Base-by-base conservation (phyloP, 805 yeast genomes). In the Saccharomyces mikatae region DNA sequence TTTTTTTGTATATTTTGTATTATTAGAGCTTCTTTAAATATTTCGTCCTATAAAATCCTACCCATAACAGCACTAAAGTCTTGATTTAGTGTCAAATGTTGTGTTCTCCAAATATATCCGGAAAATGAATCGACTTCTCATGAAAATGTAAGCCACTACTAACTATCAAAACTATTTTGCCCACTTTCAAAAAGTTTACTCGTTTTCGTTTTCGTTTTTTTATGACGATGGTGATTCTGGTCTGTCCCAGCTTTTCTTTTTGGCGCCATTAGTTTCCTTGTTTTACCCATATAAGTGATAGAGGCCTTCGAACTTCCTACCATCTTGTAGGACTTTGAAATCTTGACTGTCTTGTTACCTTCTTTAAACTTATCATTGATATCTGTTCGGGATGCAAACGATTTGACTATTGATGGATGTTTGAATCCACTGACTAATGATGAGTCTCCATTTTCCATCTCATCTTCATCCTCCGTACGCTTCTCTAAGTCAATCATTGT, bases 281-380 rank as follows among this genome's bases (percentile, higher is more conserved):
- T 65, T 47, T 67, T 68, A 10, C 84, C 79, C 63, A 80, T 64
- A 53, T 78, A 78, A 48, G 84, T 78, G 58, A 86, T 78, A 8
- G 86, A 80, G 1, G 86, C 80, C 56, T 75, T 79, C 4, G 80
- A 71, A 6, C 84, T 80, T 1, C 81, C 74, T 1, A 81, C 84
- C 10, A 77, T 75, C 64, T 76, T 82, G 61, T 80, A 80, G 29
- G 78, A 75, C 32, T 78, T 79, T 48, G 81, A 75, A 4, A 81
- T 68, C 1, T 80, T 80, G 21, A 84, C 86, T 5, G 71, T 63
- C 44, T 70, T 72, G 26, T 70, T 73, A 26, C 76, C 77, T 41
- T 74, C 78, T 53, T 74, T 73, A 53, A 70, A 74, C 32, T 70
- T 72, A 13, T 69, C 72, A 48, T 70, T 74, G n/a, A 69, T 68